These are phyloP conservation scores for Plantago ovata DNA, from an alignment of 257 asterid species.

Conservation along the genomic window DNA sequence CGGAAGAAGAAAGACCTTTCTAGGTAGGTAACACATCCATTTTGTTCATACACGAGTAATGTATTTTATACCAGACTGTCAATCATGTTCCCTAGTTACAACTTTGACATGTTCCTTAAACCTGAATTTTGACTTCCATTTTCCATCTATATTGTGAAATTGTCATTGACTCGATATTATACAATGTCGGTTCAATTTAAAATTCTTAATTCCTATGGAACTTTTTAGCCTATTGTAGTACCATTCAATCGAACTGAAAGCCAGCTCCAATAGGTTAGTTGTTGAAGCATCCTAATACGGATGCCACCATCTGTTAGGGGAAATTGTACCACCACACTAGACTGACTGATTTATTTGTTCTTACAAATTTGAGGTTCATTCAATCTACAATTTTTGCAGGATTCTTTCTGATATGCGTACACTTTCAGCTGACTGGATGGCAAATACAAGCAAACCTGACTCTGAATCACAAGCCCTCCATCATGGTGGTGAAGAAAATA, in stretches of 20 bases:
- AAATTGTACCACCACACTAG: too few relatives aligned
- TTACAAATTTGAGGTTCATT: slow-evolving; percentile 18
- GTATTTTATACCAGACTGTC: slow-evolving; percentile 16
- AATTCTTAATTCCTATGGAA: not conserved
- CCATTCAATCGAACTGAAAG: too few relatives aligned
- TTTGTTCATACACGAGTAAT: slow-evolving; percentile 7
- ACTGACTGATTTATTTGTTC: too few relatives aligned
- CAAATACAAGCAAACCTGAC: slow-evolving; percentile 83
- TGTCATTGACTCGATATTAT: slow-evolving; percentile 5
- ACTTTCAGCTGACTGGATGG: slow-evolving; percentile 99
- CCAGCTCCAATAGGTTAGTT: too few relatives aligned
- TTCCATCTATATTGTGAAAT: not conserved
- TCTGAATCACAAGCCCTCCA: slow-evolving; percentile 70
- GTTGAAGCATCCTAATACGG: too few relatives aligned
- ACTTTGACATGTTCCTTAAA: slow-evolving; percentile 9
- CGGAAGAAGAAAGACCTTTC: slow-evolving; percentile 96
- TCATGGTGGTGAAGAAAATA: slow-evolving; percentile 87
- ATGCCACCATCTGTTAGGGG: too few relatives aligned
- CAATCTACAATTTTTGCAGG: slow-evolving; percentile 49
- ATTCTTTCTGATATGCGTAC: slow-evolving; percentile 98
- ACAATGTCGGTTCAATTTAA: not conserved
- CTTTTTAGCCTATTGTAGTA: not conserved
- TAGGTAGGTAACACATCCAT: slow-evolving; percentile 40
- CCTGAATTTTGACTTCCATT: not conserved
- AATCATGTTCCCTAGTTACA: not conserved